phyloP scores from a whole-genome alignment of 2,329 filamentous ascomycete species.

The Plectosphaerella cucumerina region DNA sequence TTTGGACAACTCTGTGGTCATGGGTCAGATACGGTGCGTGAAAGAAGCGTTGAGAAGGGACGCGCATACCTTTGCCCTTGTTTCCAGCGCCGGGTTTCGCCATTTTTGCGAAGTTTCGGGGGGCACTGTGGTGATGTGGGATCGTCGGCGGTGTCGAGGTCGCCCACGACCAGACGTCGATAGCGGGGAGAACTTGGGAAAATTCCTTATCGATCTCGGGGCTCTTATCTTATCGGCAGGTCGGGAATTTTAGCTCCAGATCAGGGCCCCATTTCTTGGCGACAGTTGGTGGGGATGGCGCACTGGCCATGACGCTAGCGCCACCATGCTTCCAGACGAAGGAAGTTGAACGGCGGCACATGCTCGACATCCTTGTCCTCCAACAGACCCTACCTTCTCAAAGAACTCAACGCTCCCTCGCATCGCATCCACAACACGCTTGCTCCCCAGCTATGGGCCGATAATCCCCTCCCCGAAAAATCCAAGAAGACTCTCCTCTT shows the following conservation, averaged over 20 bases:
- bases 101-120: constrained; percentile 7
- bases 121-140: no score
- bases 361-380: no score
- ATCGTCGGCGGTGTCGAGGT: no score
- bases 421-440: no score
- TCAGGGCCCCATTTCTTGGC: not conserved
- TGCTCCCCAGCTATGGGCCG: not conserved
- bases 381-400: no score
- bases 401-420: no score
- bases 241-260: not conserved
- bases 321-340: no score
- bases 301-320: not conserved
- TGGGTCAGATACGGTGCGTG: no score
- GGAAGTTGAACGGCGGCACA: no score
- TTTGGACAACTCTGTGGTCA: constrained; percentile 51
- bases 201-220: constrained; percentile 11
- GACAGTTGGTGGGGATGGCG: not conserved
- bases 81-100: constrained; percentile 17
- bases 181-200: constrained; percentile 5
- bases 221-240: no score
- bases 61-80: constrained; percentile 21
- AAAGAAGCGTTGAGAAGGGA: not conserved
- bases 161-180: not conserved
- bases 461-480: not conserved
- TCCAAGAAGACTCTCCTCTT: not conserved